Evolutionary conservation across 495 filamentous ascomycete species (phyloP), one percentile per base, ranked within the genome.

Genomic region (Aspergillus cristatus): DNA sequence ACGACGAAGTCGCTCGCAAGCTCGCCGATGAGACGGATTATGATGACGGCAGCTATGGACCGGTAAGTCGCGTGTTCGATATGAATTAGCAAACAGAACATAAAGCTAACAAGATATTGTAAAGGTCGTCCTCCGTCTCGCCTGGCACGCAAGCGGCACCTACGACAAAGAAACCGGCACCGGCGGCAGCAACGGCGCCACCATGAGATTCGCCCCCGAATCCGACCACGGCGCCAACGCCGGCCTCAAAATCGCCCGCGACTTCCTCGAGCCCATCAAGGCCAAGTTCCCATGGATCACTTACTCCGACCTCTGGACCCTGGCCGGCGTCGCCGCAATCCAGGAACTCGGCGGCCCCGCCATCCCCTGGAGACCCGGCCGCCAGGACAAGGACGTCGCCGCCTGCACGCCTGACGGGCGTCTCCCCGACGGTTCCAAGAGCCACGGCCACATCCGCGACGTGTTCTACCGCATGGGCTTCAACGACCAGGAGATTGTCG

Each of bases 401-500:
- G 83, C 76, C 57, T 94, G 88, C 74, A 91, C 88, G 32, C 91
- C 91, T 32, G 90, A 98, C 52, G 91, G 91, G 43, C 88, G 91
- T 65, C 85, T 98, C 18, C 91, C 91, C 42, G 90, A 98, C 57
- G 91, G 74, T 34, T 45, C 76, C 45, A 79, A 96, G 72, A 82
- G 74, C 43, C 75, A 82, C 41, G 71, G 74, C 43, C 91, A 98
- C 65, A 71, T 98, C 54, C 83, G 91, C 41, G 77, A 79, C 62
- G 84, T 98, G 72, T 98, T 98, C 74, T 74, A 76, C 60, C 86
- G 90, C 59, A 96, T 96, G 89, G 91, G 91, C 41, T 98, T 98
- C 74, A 81, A 93, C 62, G 91, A 98, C 68, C 82, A 81, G 34
- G 90, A 98, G 63, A 96, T 96, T 50, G 89, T 96, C 20, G 91